Percentiles rank a stretch among this genome's conserved stretches.
Conservation (phyloP, 1,139 yeast species). For the Blastobotrys malaysiensis region DNA sequence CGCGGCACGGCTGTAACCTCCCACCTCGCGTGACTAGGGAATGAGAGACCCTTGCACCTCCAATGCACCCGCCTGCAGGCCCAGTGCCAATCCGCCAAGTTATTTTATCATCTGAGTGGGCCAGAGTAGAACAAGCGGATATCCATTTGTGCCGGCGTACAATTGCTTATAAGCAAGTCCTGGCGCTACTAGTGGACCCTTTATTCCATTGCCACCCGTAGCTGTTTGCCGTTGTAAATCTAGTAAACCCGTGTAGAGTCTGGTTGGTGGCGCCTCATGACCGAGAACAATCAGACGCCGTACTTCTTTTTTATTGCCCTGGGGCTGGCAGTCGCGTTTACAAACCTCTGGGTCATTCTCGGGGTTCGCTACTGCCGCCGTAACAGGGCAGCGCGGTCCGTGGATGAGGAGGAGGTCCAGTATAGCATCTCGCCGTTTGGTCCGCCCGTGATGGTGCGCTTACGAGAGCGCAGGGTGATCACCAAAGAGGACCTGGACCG, state of each 20-base stretch:
- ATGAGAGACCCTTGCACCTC: not conserved
- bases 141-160: not conserved
- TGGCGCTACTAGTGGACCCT: not conserved
- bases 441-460: constrained; percentile 13
- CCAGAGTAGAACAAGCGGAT: not conserved
- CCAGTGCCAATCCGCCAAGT: not conserved
- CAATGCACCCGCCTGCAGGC: not conserved
- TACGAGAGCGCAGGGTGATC: constrained; percentile 31
- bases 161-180: not conserved
- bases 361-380: constrained; percentile 35
- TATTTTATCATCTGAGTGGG: not conserved
- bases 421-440: not conserved
- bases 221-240: not conserved
- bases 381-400: constrained; percentile 15
- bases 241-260: no score
- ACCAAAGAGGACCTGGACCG: constrained; percentile 57
- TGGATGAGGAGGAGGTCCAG: constrained; percentile 5
- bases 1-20: not conserved
- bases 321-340: constrained; percentile 37
- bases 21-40: not conserved
- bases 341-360: constrained; percentile 34
- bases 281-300: constrained; percentile 21
- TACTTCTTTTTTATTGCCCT: constrained; percentile 37
- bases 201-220: no score
- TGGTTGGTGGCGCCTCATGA: not conserved